phyloP scores from a whole-genome alignment of 768 basidiomycete genomes.

The Lentinula sp. region DNA sequence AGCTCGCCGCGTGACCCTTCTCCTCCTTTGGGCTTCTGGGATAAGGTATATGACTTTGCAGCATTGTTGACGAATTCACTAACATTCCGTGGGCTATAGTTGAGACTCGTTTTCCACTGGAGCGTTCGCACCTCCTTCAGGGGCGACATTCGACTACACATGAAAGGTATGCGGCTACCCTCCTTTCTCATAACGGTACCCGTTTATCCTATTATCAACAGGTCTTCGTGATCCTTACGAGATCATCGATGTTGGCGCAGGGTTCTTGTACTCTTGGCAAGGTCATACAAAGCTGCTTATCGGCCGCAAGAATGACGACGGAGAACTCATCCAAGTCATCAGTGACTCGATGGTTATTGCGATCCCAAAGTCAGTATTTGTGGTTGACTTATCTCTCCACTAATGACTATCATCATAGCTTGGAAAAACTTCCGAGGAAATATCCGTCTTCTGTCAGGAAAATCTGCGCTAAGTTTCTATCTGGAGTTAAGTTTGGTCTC shows the following conservation, averaged over 20 bases:
- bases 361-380: slow-evolving; percentile 71
- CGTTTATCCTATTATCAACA: slow-evolving; percentile 19
- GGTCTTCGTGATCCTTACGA: slow-evolving; percentile 81
- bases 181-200: not conserved
- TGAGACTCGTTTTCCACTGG: slow-evolving; percentile 85
- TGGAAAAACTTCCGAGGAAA: slow-evolving; percentile 13
- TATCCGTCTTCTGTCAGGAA: slow-evolving; percentile 42
- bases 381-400: not conserved
- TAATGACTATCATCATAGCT: slow-evolving; percentile 12
- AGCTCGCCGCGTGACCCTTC: slow-evolving; percentile 77
- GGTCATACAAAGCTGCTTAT: slow-evolving; percentile 69
- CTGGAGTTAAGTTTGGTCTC: slow-evolving; percentile 84
- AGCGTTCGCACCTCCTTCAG: slow-evolving; percentile 59
- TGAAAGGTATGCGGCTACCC: slow-evolving; percentile 61
- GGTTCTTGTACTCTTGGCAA: slow-evolving; percentile 82
- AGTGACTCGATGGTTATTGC: slow-evolving; percentile 79
- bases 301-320: slow-evolving; percentile 62
- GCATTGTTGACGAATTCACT: not conserved
- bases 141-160: slow-evolving; percentile 68
- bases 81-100: slow-evolving; percentile 26
- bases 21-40: slow-evolving; percentile 88
- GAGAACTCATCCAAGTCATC: slow-evolving; percentile 76
- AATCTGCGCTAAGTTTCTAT: slow-evolving; percentile 75
- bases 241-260: slow-evolving; percentile 66
- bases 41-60: slow-evolving; percentile 54